Evolutionary conservation across 306 rosid species (phyloP).

Genomic region (Acacia acuminata): DNA sequence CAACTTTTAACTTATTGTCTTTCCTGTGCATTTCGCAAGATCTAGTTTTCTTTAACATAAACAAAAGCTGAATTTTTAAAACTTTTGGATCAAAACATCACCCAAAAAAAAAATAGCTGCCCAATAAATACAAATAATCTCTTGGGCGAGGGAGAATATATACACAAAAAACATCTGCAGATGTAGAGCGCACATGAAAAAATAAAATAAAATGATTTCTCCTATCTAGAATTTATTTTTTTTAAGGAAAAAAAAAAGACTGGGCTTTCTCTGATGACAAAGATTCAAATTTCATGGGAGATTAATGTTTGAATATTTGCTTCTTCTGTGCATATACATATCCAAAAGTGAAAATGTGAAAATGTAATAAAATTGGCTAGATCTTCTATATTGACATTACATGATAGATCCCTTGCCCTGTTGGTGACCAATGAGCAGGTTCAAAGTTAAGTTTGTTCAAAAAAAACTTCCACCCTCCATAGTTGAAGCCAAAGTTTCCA

Average conservation of each 20-base stretch:
- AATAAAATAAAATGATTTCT: background rate
- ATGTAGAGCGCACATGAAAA: background rate
- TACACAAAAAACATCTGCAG: background rate
- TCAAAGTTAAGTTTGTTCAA: conserved; percentile 11
- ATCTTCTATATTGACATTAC: too few relatives aligned
- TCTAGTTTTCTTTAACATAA: background rate
- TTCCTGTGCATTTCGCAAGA: background rate
- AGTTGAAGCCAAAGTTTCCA: conserved; percentile 51
- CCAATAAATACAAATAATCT: background rate
- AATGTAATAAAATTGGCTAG: too few relatives aligned
- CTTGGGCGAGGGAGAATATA: too few relatives aligned
- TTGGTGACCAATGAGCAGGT: background rate
- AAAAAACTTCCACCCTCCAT: conserved; percentile 49
- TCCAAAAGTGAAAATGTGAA: background rate
- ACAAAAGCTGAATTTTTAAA: background rate
- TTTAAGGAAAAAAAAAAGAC: background rate
- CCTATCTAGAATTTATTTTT: background rate
- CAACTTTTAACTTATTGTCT: background rate
- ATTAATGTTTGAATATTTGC: background rate
- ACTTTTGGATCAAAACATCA: background rate
- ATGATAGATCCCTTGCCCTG: background rate
- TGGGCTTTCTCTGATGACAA: background rate
- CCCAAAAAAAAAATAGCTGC: too few relatives aligned
- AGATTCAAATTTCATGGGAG: background rate
- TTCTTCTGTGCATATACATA: background rate